A percentile compares a stretch with the other conserved stretches of the same genome.
phyloP scores from a whole-genome alignment of 768 basidiomycete genomes.

The Mrakia blollopis region DNA sequence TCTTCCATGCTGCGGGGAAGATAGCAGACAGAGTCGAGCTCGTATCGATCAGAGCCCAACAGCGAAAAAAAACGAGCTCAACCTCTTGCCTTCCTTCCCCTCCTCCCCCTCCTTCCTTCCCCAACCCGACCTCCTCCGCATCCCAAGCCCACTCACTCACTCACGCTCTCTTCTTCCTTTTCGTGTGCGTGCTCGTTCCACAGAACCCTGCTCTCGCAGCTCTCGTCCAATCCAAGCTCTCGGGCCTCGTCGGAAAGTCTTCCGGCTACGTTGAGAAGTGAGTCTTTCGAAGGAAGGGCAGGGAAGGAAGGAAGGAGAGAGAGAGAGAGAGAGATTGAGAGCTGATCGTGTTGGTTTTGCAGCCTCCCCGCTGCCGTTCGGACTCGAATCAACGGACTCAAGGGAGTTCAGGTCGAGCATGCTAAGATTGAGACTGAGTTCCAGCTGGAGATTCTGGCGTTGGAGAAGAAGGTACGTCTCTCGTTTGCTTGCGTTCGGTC shows the following conservation, averaged over 20 bases:
- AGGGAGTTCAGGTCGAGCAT: slow-evolving; percentile 89
- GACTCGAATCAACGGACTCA: slow-evolving; percentile 80
- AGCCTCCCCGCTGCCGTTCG: slow-evolving; percentile 70
- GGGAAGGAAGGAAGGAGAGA: too few relatives aligned
- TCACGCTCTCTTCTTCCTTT: background rate
- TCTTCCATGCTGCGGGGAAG: background rate
- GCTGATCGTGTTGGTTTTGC: background rate
- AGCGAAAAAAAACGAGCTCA: background rate
- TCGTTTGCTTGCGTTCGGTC: too few relatives aligned
- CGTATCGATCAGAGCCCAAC: background rate
- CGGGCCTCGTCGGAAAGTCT: slow-evolving; percentile 77
- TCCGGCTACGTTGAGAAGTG: slow-evolving; percentile 85
- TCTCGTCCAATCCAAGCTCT: slow-evolving; percentile 83
- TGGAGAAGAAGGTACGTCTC: slow-evolving; percentile 78
- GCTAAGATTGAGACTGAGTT: slow-evolving; percentile 78
- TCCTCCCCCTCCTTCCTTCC: background rate
- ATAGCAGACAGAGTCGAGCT: background rate
- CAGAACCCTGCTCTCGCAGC: slow-evolving; percentile 65
- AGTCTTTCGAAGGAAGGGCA: too few relatives aligned
- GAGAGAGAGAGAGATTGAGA: background rate
- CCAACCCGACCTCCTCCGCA: too few relatives aligned
- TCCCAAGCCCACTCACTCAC: background rate
- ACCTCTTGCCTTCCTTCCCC: background rate
- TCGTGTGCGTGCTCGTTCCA: background rate
- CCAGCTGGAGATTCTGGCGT: slow-evolving; percentile 88